Evolutionary conservation across 176 grass and related monocot genomes (phyloP).

Genomic region (Bonia amplexicaulis): DNA sequence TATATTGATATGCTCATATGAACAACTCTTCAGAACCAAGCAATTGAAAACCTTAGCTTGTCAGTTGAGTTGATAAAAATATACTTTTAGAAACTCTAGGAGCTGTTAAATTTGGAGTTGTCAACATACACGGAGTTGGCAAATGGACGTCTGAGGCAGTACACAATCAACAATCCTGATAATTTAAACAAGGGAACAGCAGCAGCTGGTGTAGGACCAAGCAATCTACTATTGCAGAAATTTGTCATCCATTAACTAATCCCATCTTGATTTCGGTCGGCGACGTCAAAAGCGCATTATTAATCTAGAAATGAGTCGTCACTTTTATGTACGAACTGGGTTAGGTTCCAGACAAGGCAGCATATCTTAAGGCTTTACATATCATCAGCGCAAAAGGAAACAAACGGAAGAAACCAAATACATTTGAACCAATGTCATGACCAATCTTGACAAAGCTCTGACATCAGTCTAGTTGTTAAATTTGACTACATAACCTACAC

Average conservation of each 20-base stretch:
- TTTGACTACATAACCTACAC: conserved; percentile 30
- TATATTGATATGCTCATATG: conserved; percentile 21
- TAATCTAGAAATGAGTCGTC: conserved; percentile 36
- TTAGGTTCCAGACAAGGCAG: conserved; percentile 42
- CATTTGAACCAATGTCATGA: conserved; percentile 5
- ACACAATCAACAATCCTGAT: conserved; percentile 27
- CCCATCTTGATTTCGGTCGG: conserved; percentile 3
- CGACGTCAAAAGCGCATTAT: conserved; percentile 35
- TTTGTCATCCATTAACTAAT: conserved; percentile 30
- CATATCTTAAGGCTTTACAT: conserved; percentile 42
- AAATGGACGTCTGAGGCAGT: conserved; percentile 17
- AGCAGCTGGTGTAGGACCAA: conserved; percentile 22
- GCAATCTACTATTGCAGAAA: conserved; percentile 24
- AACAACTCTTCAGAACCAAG: conserved; percentile 38
- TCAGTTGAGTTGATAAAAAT: conserved; percentile 8
- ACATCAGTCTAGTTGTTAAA: conserved; percentile 32
- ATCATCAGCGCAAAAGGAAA: conserved; percentile 11
- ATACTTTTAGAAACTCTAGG: conserved; percentile 19
- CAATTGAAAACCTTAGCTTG: conserved; percentile 15
- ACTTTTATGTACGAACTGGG: conserved; percentile 30
- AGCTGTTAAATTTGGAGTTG: conserved; percentile 36
- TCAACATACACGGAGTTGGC: conserved; percentile 13
- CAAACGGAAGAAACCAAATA: conserved; percentile 33
- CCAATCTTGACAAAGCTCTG: conserved; percentile 18
- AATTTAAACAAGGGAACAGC: conserved; percentile 29